A percentile compares a stretch with the other conserved stretches of the same genome.
Evolutionary conservation across 2,329 filamentous ascomycete genomes (phyloP).

Genomic region (Fusarium decemcellulare): DNA sequence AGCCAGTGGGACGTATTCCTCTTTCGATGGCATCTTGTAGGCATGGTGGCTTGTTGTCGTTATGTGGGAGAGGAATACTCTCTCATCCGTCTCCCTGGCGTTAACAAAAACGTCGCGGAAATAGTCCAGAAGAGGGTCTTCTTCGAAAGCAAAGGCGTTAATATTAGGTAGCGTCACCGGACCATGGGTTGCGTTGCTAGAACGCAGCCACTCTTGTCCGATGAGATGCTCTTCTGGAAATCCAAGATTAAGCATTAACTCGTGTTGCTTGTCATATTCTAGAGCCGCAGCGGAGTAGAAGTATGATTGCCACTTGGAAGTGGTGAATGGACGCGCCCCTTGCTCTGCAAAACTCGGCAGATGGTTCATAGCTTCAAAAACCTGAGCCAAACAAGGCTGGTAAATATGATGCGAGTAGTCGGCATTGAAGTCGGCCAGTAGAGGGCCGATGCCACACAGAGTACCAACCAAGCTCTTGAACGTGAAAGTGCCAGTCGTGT

Average conservation of each 20-base stretch:
- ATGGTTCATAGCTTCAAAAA: conserved; percentile 52
- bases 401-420: conserved; percentile 59
- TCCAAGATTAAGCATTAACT: conserved; percentile 49
- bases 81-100: conserved; percentile 50
- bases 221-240: conserved; percentile 47
- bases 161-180: conserved; percentile 47
- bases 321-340: conserved; percentile 10
- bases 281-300: conserved; percentile 52
- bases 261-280: conserved; percentile 51
- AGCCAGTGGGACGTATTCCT: conserved; percentile 45
- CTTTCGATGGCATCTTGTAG: conserved; percentile 47
- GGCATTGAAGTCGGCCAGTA: conserved; percentile 59
- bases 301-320: conserved; percentile 49
- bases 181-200: conserved; percentile 48
- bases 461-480: conserved; percentile 59
- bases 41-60: conserved; percentile 54
- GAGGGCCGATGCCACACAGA: conserved; percentile 58
- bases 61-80: conserved; percentile 52
- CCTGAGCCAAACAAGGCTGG: conserved; percentile 60
- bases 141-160: conserved; percentile 54
- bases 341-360: conserved; percentile 19
- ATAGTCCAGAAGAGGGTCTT: conserved; percentile 50
- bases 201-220: conserved; percentile 49
- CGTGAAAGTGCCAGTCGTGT: conserved; percentile 59
- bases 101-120: conserved; percentile 49